Evolutionary conservation across 768 basidiomycete species (phyloP).

Genomic region (Leccinum subgranulosum): DNA sequence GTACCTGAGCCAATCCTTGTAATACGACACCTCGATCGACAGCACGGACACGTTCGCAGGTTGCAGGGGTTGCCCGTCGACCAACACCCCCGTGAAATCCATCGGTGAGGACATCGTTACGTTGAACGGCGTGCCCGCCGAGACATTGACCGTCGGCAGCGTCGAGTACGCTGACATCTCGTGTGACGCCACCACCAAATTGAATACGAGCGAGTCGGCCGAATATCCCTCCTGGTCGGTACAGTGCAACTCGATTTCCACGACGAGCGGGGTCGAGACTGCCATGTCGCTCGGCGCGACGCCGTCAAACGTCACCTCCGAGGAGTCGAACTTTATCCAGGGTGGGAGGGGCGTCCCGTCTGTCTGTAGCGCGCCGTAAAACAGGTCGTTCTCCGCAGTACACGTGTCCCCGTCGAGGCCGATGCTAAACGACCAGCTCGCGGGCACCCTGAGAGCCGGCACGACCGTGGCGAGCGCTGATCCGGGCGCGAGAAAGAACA

Average conservation of each 20-base stretch:
- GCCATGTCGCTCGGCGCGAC: constrained; percentile 54
- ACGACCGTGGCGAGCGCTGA: constrained; percentile 52
- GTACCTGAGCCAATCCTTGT: constrained; percentile 58
- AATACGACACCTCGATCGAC: constrained; percentile 55
- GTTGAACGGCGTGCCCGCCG: constrained; percentile 51
- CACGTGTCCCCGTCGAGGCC: constrained; percentile 74
- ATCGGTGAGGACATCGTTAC: constrained; percentile 49
- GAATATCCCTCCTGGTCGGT: constrained; percentile 75
- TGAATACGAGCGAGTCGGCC: constrained; percentile 57
- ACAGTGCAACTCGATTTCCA: constrained; percentile 59
- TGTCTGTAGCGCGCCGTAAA: constrained; percentile 59
- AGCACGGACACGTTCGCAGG: constrained; percentile 55
- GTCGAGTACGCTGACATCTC: constrained; percentile 53
- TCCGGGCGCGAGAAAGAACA: constrained; percentile 58
- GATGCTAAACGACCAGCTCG: constrained; percentile 86
- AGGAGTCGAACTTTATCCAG: constrained; percentile 73
- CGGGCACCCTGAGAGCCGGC: constrained; percentile 71
- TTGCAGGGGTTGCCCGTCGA: constrained; percentile 60
- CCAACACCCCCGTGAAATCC: constrained; percentile 61
- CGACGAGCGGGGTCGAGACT: constrained; percentile 37
- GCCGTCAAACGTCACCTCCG: constrained; percentile 73
- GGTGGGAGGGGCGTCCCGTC: constrained; percentile 70
- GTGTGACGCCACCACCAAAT: constrained; percentile 63
- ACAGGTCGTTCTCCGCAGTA: constrained; percentile 43
- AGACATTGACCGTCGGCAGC: constrained; percentile 70